Conservation (phyloP, 768 basidiomycete species). For the Melanogaster broomeanus region DNA sequence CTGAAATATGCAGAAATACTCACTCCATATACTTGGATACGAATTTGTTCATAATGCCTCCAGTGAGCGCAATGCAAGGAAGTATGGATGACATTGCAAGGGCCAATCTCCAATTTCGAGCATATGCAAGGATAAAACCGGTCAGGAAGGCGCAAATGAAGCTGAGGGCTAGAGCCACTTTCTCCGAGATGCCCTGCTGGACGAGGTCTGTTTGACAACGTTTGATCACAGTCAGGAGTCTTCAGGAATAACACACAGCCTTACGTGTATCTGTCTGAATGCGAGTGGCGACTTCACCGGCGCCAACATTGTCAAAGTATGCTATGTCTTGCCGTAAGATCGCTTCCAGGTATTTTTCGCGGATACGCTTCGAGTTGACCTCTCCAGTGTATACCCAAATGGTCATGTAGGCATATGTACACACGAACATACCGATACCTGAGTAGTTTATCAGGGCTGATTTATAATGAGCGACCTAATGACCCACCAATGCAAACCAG, state of each 20-base stretch:
- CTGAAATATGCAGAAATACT: slow-evolving; percentile 26
- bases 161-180: slow-evolving; percentile 69
- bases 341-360: slow-evolving; percentile 79
- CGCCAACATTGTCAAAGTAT: slow-evolving; percentile 89
- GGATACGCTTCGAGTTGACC: slow-evolving; percentile 77
- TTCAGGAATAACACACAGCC: not conserved
- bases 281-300: slow-evolving; percentile 91
- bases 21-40: slow-evolving; percentile 67
- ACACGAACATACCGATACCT: slow-evolving; percentile 77
- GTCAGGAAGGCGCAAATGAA: slow-evolving; percentile 73
- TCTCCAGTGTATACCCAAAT: slow-evolving; percentile 79
- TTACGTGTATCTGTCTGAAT: slow-evolving; percentile 89
- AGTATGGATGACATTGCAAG: slow-evolving; percentile 80
- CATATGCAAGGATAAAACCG: slow-evolving; percentile 77
- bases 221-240: not conserved
- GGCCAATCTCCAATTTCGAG: slow-evolving; percentile 77
- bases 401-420: slow-evolving; percentile 73
- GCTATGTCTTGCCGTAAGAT: slow-evolving; percentile 85
- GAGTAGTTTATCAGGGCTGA: slow-evolving; percentile 5
- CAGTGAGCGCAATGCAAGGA: slow-evolving; percentile 79
- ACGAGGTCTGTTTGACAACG: slow-evolving; percentile 71
- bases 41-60: slow-evolving; percentile 70
- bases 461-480: not conserved
- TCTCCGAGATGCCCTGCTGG: slow-evolving; percentile 90
- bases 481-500: slow-evolving; percentile 65